Base-by-base conservation (phyloP, 805 yeast species). In the Clavispora vitiphila region DNA sequence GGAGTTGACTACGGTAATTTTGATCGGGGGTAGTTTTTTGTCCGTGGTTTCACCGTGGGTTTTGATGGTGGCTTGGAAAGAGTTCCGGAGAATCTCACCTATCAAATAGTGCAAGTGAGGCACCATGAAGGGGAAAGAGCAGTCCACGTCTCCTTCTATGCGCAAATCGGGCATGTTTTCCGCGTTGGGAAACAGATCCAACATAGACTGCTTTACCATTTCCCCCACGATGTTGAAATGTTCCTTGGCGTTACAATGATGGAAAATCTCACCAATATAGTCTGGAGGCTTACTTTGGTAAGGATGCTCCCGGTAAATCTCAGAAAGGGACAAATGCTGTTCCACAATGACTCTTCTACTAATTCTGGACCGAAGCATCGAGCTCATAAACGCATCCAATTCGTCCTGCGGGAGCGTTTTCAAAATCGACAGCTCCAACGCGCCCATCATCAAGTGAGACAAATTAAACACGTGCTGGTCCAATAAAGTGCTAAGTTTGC, bases 401-500 rank as follows among this genome's bases (percentile, higher is more conserved):
- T 81, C 68, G 2, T 69, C 62, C 43, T 78, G 81, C 3, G 88
- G 82, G 54, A 84, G 72, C 30, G 68, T 64, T 39, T 71, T 61
- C 37, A 83, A 57, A 27, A 83, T 78, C 11, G 85, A 77, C 47
- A 82, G 82, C 54, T 91, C 97, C 36, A 89, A 67, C 1, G 95
- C 88, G 1, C 98, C 98, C 89, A 89, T 86, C 72, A 91, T 84
- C 45, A 90, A 69, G 59, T 90, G 91, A 1, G 97, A 93, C 45
- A 91, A 70, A 48, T 88, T 86, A 41, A 83, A 67, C 37, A 88
- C 73, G 63, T 91, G 96, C 54, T 81, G 85, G 60, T 83, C 88
- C 50, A 91, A 66, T 47, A 89, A 75, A 24, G 74, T 69, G 21
- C 77, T 72, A 42, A 90, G 65, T 40, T 79, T 74, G 20, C 69